Base-by-base conservation (phyloP, 805 yeast species). In the Nakazawaea populi region DNA sequence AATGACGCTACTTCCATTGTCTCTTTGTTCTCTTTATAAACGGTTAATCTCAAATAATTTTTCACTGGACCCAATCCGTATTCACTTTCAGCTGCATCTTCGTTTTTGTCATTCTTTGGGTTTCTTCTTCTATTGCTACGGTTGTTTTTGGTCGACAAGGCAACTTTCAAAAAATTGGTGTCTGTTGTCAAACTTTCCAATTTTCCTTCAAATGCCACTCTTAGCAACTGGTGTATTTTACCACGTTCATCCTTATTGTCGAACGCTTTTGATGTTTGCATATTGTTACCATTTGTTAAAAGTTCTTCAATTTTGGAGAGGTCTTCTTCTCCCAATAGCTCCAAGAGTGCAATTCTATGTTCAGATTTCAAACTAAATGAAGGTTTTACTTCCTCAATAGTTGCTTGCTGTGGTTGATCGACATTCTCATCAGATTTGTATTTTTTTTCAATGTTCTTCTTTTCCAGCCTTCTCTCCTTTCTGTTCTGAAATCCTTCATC, bases 21-120 rank as follows among this genome's bases (percentile, higher is more conserved):
- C 58, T 94, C 99, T 64, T 91, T 87, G 69, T 94, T 94, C 63
- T 94, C 97, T 65, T 94, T 94, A 72, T 88, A 90, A 30, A 94
- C 71, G 10, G 87, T 81, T 61, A 91, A 85, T 60, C 87, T 91
- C 43, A 91, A 69, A 65, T 70, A 88, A 42, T 79, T 77, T 57
- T 83, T 83, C 51, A 75, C 72, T 31, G 85, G 82, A 2, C 97
- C 97, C 51, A 87, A 73, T 0, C 89, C 87, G 68, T 83, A 85
- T 4, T 78, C 77, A 29, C 84, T 83, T 53, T 79, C 52, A 9
- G 8, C 8, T 8, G 35, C 14, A 1, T n/a, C 36, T 35, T 34
- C 29, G 34, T 46, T 31, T 55, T 52, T 47, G 56, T 68, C 74
- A 49, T 70, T 68, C 30, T 43, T 42, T 24, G 37, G 14, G 3